Percentiles rank a stretch among this genome's conserved stretches.
Conservation (phyloP, 2,329 filamentous ascomycete species). For the Neopestalotiopsis sp. region DNA sequence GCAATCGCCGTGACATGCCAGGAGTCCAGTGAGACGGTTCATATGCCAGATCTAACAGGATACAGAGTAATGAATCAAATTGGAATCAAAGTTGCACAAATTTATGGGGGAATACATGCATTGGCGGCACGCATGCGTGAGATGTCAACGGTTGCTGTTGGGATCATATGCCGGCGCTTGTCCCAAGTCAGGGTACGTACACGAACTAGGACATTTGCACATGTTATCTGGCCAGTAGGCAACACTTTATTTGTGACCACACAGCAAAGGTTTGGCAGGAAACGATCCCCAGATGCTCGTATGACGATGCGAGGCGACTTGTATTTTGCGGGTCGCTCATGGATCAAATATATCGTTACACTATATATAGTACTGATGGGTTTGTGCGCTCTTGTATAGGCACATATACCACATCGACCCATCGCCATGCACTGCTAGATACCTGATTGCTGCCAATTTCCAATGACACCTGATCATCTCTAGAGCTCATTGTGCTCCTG, state of each 20-base stretch:
- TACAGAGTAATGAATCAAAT: background rate
- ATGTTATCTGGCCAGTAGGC: background rate
- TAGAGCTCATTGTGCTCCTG: conserved; percentile 67
- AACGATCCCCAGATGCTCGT: too few relatives aligned
- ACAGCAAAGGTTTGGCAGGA: too few relatives aligned
- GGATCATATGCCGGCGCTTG: background rate
- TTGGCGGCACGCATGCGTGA: background rate
- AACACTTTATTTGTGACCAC: background rate
- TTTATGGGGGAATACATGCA: too few relatives aligned
- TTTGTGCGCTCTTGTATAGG: background rate
- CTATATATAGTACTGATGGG: background rate
- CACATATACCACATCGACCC: background rate
- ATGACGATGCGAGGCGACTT: too few relatives aligned
- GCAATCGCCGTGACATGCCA: background rate
- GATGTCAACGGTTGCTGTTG: background rate
- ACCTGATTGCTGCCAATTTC: background rate
- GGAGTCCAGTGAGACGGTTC: background rate
- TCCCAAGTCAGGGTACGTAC: background rate
- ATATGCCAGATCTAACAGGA: background rate
- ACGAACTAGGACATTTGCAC: background rate
- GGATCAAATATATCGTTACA: too few relatives aligned
- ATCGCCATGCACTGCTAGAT: background rate
- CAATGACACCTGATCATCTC: conserved; percentile 15
- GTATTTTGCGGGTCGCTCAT: too few relatives aligned
- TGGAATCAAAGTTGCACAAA: background rate